phyloP scores from a whole-genome alignment of 208 protist species.

The Trypanosoma conorhini region DNA sequence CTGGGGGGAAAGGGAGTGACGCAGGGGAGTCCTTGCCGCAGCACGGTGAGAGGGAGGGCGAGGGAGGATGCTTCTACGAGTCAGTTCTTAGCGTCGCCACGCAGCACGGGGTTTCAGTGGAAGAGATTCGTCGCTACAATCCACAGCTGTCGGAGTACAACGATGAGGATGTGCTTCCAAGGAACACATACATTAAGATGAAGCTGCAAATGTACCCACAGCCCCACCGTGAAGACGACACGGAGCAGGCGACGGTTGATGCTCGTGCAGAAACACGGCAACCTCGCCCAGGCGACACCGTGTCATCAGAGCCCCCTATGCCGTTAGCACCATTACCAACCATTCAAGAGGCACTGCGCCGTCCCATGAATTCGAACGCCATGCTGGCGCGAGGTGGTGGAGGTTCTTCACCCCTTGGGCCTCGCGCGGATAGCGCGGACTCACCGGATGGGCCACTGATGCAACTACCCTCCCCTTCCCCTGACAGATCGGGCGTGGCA shows the following conservation, averaged over 20 bases:
- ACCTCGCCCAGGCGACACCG: not conserved
- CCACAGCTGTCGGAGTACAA: constrained; percentile 41
- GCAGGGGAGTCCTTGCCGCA: not conserved
- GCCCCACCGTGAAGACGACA: not conserved
- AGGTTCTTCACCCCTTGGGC: not conserved
- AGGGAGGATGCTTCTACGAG: constrained; percentile 11
- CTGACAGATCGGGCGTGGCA: not conserved
- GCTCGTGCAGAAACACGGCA: not conserved
- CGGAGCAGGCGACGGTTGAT: not conserved
- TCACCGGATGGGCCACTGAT: not conserved
- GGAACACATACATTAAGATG: constrained; percentile 61
- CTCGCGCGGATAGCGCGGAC: not conserved
- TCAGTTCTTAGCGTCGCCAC: constrained; percentile 36
- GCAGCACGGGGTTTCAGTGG: constrained; percentile 22
- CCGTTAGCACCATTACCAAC: constrained; percentile 24
- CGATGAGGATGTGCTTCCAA: constrained; percentile 32
- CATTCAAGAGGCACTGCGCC: constrained; percentile 5
- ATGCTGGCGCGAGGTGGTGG: not conserved
- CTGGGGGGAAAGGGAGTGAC: not conserved
- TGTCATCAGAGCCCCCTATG: constrained; percentile 6
- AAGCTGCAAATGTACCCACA: constrained; percentile 1
- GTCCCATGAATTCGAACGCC: not conserved
- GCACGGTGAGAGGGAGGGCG: not conserved
- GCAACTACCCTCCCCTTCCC: constrained; percentile 21
- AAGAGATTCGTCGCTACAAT: constrained; percentile 48